Base-by-base conservation (phyloP, 805 yeast species). In the Candida nonsorbophila region DNA sequence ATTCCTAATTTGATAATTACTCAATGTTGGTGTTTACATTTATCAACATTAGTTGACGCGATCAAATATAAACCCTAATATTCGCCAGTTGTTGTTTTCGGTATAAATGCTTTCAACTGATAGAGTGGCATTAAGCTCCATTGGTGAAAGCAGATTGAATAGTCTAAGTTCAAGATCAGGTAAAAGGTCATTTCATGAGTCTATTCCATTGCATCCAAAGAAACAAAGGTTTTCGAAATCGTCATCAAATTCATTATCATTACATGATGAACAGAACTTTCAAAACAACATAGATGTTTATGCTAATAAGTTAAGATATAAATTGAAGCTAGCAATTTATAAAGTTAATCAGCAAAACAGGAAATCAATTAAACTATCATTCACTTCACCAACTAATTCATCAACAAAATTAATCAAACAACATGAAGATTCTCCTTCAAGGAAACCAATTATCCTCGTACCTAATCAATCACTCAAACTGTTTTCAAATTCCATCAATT, bases 261-360 rank as follows among this genome's bases (percentile, higher is more conserved):
- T 13, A 10, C 12, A 6, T 22, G 7, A 22, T 22, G 14, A 16
- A 22, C 5, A 11, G 14, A 14, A 11, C 24, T 7, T 22, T 13
- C 7, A 22, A 14, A 22, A 14, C 13, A 36, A 37, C 19, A 36
- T 32, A 33, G 43, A 39, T 25, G 25, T 33, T 14, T 39, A 39
- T 7, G 71, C 69, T 18, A 57, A 65, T 14, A 62, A 62, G 38
- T 50, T 64, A 42, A 64, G 61, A 47, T 49, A 63, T 34, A 63
- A 62, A 42, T 45, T 64, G 22, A 69, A 58, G 36, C 43, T 63
- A 37, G 71, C 71, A 2, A 41, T 62, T 21, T 60, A 54, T 45
- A 64, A 62, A 40, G 37, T 64, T n/a, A 39, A 39, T 19, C 62
- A 59, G 37, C 46, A 22, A 32, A 36, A 32, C 8, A 11, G 6